Percentiles rank a stretch among this genome's conserved stretches.
Conservation (phyloP, 1,139 yeast species). For the Suhomyces chickasaworum region DNA sequence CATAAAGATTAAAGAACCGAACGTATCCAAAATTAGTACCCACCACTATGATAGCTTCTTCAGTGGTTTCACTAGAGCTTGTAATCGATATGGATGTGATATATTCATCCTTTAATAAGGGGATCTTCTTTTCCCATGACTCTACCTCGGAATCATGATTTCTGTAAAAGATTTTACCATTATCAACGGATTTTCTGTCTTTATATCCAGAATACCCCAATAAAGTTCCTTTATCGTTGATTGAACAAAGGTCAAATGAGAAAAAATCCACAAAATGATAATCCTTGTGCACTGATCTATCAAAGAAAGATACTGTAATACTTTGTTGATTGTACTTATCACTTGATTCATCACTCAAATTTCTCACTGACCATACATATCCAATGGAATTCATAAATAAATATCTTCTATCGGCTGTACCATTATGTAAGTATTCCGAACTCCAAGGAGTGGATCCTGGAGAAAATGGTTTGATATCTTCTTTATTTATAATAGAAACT, state of each 20-base stretch:
- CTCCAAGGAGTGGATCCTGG: slow-evolving; percentile 90
- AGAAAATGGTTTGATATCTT: slow-evolving; percentile 46
- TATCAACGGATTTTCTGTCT: slow-evolving; percentile 19
- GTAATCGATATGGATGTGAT: slow-evolving; percentile 41
- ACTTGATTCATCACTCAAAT: slow-evolving; percentile 38
- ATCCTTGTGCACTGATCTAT: slow-evolving; percentile 74
- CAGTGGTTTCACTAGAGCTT: slow-evolving; percentile 18
- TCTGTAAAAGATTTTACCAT: slow-evolving; percentile 45
- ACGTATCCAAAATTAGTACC: slow-evolving; percentile 48
- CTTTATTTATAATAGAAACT: not conserved
- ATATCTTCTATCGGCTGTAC: slow-evolving; percentile 58
- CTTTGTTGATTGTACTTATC: slow-evolving; percentile 47
- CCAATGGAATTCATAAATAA: slow-evolving; percentile 81
- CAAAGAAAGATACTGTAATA: slow-evolving; percentile 85
- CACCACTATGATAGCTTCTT: slow-evolving; percentile 39
- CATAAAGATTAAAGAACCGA: slow-evolving; percentile 42
- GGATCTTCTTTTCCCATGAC: slow-evolving; percentile 46
- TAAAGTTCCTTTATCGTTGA: slow-evolving; percentile 66
- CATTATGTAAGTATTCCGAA: slow-evolving; percentile 32
- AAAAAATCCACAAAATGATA: slow-evolving; percentile 81
- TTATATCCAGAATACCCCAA: slow-evolving; percentile 52
- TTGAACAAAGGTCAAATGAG: slow-evolving; percentile 73
- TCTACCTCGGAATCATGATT: slow-evolving; percentile 48
- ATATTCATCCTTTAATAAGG: slow-evolving; percentile 36
- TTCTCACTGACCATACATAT: slow-evolving; percentile 77